phyloP scores from a whole-genome alignment of 202 grass and related monocot genomes.

The Panicum virgatum region DNA sequence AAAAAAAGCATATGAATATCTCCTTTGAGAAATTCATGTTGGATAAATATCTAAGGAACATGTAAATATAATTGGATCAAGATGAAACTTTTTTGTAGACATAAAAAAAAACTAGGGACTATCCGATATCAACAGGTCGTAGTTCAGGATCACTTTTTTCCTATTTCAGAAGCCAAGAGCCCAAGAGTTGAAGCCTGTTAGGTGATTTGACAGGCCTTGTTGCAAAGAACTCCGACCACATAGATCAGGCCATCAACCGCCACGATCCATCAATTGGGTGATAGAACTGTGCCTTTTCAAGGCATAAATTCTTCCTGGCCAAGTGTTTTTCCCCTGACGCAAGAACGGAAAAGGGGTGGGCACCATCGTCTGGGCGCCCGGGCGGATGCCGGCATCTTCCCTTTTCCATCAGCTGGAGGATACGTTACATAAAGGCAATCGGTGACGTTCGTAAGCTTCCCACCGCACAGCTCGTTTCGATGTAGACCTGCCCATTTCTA shows the following conservation, averaged over 20 bases:
- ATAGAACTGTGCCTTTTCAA: conserved; percentile 5
- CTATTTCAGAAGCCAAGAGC: neutral
- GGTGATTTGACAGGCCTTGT: neutral
- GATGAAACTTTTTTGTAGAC: neutral
- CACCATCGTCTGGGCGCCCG: conserved; percentile 22
- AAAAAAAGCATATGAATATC: neutral
- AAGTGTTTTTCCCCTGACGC: conserved; percentile 30
- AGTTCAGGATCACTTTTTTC: neutral
- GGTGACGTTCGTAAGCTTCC: conserved; percentile 25
- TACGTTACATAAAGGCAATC: conserved; percentile 44
- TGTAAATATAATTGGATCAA: neutral
- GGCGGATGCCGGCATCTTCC: conserved; percentile 41
- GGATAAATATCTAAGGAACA: neutral
- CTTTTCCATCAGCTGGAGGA: conserved; percentile 39
- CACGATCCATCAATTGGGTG: neutral
- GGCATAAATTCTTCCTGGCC: conserved; percentile 37
- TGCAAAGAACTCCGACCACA: neutral
- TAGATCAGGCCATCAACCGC: conserved; percentile 13
- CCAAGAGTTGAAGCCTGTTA: neutral
- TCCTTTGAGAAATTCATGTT: neutral
- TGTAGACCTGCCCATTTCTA: conserved; percentile 10
- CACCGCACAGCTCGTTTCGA: conserved; percentile 27
- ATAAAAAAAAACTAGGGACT: neutral
- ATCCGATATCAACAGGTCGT: neutral
- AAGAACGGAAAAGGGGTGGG: neutral